Percentiles rank a stretch among this genome's conserved stretches.
Conservation (phyloP, 768 basidiomycete genomes). For the Auricularia cornea region DNA sequence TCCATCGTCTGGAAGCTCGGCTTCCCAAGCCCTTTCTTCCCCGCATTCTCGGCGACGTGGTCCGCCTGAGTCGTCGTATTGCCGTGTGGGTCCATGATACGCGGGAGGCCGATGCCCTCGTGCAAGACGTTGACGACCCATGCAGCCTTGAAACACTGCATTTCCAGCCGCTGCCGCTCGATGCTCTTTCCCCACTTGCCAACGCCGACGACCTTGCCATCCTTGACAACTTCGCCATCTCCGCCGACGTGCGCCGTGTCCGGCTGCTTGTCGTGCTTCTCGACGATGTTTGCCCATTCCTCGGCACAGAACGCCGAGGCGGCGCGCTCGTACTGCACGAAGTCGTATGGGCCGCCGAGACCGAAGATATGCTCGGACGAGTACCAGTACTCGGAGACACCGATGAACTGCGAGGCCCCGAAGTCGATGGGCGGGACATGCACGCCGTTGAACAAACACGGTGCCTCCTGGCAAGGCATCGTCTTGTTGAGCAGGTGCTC, state of each 20-base stretch:
- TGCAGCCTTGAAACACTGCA: conserved; percentile 99
- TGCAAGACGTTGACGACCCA: conserved; percentile 97
- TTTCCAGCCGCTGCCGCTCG: conserved; percentile 77
- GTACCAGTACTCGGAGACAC: conserved; percentile 99
- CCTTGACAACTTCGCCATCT: conserved; percentile 55
- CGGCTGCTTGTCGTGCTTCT: conserved; percentile 47
- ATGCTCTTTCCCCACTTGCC: conserved; percentile 67
- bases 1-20: conserved; percentile 91
- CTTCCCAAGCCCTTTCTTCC: conserved; percentile 68
- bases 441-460: conserved; percentile 91
- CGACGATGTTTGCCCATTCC: conserved; percentile 69
- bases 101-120: conserved; percentile 90
- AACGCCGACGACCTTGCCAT: conserved; percentile 52
- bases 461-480: conserved; percentile 70
- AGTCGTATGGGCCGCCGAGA: conserved; percentile 91
- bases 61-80: conserved; percentile 53
- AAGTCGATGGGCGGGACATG: conserved; percentile 94
- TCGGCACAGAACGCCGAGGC: conserved; percentile 77
- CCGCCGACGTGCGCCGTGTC: conserved; percentile 45
- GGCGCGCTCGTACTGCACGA: conserved; percentile 90
- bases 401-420: conserved; percentile 86
- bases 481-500: conserved; percentile 77
- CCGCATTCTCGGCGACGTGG: conserved; percentile 66
- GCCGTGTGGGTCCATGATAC: conserved; percentile 80
- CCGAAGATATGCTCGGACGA: conserved; percentile 96